A percentile compares a stretch with the other conserved stretches of the same genome.
Evolutionary conservation across 2,329 filamentous ascomycete genomes (phyloP).

Genomic region (Penicillium sp.): DNA sequence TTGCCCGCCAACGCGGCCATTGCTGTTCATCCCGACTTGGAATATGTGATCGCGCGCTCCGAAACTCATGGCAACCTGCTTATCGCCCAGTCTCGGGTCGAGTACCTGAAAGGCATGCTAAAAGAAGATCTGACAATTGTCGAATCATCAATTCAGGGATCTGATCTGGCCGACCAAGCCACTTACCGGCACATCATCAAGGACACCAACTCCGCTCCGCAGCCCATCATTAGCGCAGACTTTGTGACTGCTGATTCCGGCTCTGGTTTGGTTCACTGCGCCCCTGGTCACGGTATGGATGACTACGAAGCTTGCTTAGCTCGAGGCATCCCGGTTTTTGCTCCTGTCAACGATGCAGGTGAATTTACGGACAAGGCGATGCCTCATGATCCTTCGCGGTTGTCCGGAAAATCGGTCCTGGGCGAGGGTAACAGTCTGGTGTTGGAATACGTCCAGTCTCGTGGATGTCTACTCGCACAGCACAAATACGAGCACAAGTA

Average conservation of each 20-base stretch:
- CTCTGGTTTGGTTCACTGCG: conserved; percentile 88
- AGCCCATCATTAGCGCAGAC: conserved; percentile 72
- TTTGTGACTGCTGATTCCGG: conserved; percentile 90
- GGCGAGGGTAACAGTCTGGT: conserved; percentile 64
- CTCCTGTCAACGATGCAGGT: conserved; percentile 77
- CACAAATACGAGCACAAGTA: conserved; percentile 84
- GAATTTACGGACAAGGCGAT: conserved; percentile 74
- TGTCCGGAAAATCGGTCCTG: conserved; percentile 69
- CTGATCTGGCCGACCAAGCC: conserved; percentile 55
- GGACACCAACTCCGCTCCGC: conserved; percentile 49
- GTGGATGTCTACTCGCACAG: conserved; percentile 57
- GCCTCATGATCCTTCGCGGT: conserved; percentile 58
- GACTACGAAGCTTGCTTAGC: conserved; percentile 78
- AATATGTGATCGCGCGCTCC: conserved; percentile 63
- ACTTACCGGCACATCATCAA: conserved; percentile 67
- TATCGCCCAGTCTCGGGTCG: conserved; percentile 64
- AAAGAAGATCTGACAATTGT: conserved; percentile 48
- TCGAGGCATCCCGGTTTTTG: conserved; percentile 66
- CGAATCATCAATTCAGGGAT: conserved; percentile 55
- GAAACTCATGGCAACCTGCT: conserved; percentile 56
- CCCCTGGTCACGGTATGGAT: conserved; percentile 92
- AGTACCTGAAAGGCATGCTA: conserved; percentile 49
- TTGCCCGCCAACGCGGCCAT: conserved; percentile 88
- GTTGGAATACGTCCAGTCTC: conserved; percentile 58
- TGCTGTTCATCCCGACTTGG: conserved; percentile 67